Percentiles rank a stretch among this genome's conserved stretches.
Evolutionary conservation across 345 rosid species (phyloP).

Genomic region (Streptanthus diversifolius): DNA sequence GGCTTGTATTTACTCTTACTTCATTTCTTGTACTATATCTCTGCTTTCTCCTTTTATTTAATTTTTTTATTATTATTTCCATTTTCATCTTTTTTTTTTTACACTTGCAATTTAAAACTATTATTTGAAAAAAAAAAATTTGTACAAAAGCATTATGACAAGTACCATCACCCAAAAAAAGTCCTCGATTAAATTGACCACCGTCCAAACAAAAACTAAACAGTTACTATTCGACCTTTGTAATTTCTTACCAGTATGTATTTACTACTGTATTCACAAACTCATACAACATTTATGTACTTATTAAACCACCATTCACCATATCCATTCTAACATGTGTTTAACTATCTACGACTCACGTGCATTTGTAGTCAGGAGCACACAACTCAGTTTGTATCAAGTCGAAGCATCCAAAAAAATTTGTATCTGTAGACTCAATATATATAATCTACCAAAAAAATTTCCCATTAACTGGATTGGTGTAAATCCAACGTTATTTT

Average conservation of each 20-base stretch:
- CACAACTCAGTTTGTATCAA: background rate
- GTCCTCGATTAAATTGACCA: too few relatives aligned
- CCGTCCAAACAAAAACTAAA: too few relatives aligned
- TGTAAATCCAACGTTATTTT: background rate
- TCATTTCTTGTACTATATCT: conserved; percentile 17
- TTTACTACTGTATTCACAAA: too few relatives aligned
- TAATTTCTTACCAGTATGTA: too few relatives aligned
- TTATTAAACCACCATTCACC: too few relatives aligned
- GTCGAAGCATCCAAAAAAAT: background rate
- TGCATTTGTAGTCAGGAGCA: background rate
- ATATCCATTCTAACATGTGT: too few relatives aligned
- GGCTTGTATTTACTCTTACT: conserved; percentile 6
- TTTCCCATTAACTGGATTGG: background rate
- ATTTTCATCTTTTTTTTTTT: background rate
- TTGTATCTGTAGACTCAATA: background rate
- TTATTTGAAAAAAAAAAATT: too few relatives aligned
- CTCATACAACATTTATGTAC: too few relatives aligned
- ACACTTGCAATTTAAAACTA: background rate
- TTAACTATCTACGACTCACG: too few relatives aligned
- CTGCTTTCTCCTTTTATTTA: background rate
- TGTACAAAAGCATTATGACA: background rate
- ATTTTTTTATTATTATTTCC: background rate
- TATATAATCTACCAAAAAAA: background rate
- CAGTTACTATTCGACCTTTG: too few relatives aligned
- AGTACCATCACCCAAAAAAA: background rate